These are phyloP conservation scores for Candida khao-thaluensis DNA, from an alignment of 805 yeast genomes.

Conservation along the genomic window DNA sequence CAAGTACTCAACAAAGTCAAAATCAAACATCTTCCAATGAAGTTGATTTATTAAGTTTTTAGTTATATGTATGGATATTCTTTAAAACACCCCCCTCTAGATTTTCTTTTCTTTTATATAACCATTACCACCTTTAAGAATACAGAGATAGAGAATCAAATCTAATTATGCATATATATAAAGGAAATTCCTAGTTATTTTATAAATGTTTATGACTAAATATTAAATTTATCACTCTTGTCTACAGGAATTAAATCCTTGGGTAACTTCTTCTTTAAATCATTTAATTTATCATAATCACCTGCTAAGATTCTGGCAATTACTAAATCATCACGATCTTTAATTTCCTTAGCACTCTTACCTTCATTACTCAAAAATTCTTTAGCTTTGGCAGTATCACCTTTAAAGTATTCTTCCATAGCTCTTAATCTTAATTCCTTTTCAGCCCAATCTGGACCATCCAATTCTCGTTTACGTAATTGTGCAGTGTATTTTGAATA, in stretches of 20 bases:
- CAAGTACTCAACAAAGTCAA: slow-evolving; percentile 14
- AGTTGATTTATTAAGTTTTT: slow-evolving; percentile 49
- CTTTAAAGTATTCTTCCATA: slow-evolving; percentile 61
- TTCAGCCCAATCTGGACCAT: slow-evolving; percentile 75
- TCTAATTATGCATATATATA: slow-evolving; percentile 9
- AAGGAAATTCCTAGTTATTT: too few species aligned
- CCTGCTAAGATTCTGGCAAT: slow-evolving; percentile 81
- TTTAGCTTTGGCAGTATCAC: slow-evolving; percentile 49
- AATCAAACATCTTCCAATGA: slow-evolving; percentile 25
- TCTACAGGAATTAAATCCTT: slow-evolving; percentile 37
- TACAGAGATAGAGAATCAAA: neutral
- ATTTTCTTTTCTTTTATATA: too few species aligned
- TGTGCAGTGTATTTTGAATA: slow-evolving; percentile 48
- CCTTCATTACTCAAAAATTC: slow-evolving; percentile 54
- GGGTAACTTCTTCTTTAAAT: slow-evolving; percentile 51
- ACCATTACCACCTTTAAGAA: too few species aligned
- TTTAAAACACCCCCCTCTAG: too few species aligned
- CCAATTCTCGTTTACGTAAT: slow-evolving; percentile 38
- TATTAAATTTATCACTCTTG: slow-evolving; percentile 34
- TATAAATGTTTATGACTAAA: slow-evolving; percentile 18
- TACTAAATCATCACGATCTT: slow-evolving; percentile 71
- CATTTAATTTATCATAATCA: slow-evolving; percentile 72
- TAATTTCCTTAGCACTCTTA: slow-evolving; percentile 54
- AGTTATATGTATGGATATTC: slow-evolving; percentile 5
- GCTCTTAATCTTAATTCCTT: slow-evolving; percentile 76